Conservation (phyloP, 2,329 filamentous ascomycete species). For the Aureobasidium sp. region DNA sequence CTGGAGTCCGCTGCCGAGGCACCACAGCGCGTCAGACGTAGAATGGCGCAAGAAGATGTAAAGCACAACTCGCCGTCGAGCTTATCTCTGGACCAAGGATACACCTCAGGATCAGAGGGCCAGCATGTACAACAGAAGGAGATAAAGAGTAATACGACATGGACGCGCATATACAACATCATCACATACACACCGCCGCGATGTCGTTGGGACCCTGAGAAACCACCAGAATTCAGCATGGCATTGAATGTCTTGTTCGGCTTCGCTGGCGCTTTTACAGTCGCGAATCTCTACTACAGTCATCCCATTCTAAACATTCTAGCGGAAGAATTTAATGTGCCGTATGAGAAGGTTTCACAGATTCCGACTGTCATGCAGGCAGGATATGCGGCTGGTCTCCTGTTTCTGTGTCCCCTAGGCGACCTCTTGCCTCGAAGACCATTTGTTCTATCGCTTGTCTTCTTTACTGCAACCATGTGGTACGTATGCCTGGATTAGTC, state of each 20-base stretch:
- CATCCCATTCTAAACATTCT: constrained; percentile 72
- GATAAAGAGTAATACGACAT: constrained; percentile 14
- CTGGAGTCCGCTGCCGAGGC: background rate
- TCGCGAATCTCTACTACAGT: constrained; percentile 75
- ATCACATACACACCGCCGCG: constrained; percentile 54
- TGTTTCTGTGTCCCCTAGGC: constrained; percentile 68
- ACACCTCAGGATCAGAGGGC: background rate
- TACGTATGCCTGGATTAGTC: background rate
- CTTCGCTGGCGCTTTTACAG: constrained; percentile 58
- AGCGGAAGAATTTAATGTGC: constrained; percentile 60
- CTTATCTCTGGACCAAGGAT: background rate
- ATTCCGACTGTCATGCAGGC: constrained; percentile 73
- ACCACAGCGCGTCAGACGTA: background rate
- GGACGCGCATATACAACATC: constrained; percentile 20
- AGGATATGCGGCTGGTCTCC: constrained; percentile 64
- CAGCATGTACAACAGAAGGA: background rate
- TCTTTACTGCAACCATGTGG: constrained; percentile 60
- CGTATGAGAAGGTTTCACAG: constrained; percentile 56
- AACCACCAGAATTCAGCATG: constrained; percentile 60
- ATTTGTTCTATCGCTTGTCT: constrained; percentile 56
- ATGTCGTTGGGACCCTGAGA: constrained; percentile 59
- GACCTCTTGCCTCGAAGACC: constrained; percentile 59
- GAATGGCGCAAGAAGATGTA: background rate
- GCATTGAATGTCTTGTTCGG: constrained; percentile 63
- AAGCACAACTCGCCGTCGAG: constrained; percentile 4